Percentiles rank a stretch among this genome's conserved stretches.
Conservation (phyloP, 1,284 basidiomycete species). For the Cutaneotrichosporon dermatis region DNA sequence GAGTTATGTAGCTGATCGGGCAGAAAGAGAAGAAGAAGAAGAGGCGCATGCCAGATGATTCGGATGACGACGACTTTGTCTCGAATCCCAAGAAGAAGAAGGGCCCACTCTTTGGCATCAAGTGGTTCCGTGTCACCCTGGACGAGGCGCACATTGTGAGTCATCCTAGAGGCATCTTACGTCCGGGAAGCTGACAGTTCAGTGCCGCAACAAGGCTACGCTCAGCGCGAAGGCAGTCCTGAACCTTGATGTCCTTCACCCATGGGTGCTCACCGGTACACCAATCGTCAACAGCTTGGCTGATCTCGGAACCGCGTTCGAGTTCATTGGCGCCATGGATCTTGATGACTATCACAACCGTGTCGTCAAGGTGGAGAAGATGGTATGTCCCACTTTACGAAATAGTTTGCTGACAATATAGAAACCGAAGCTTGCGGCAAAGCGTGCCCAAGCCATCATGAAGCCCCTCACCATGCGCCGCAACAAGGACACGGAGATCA, state of each 20-base stretch:
- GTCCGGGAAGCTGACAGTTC: background rate
- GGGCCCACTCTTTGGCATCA: slow-evolving; percentile 38
- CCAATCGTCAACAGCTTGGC: slow-evolving; percentile 30
- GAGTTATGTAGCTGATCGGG: background rate
- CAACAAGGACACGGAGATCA: slow-evolving; percentile 43
- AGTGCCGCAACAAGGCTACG: slow-evolving; percentile 39
- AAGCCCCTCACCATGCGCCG: slow-evolving; percentile 37
- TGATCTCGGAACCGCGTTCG: slow-evolving; percentile 26
- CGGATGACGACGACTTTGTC: slow-evolving; percentile 17
- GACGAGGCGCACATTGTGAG: slow-evolving; percentile 48
- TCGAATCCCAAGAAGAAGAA: slow-evolving; percentile 10
- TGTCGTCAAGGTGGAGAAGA: slow-evolving; percentile 31
- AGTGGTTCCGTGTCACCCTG: slow-evolving; percentile 48
- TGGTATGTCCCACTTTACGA: background rate
- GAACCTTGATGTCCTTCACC: slow-evolving; percentile 31
- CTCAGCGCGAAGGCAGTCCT: slow-evolving; percentile 33
- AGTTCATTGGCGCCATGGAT: slow-evolving; percentile 33
- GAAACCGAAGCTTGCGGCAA: slow-evolving; percentile 32
- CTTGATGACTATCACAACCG: slow-evolving; percentile 34
- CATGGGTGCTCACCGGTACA: slow-evolving; percentile 45
- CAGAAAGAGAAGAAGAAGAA: slow-evolving; percentile 24
- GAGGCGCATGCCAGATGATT: background rate
- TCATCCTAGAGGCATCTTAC: background rate
- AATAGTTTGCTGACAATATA: background rate
- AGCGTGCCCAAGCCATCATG: slow-evolving; percentile 42